These are phyloP conservation scores for Rhytidiadelphus loreus DNA, from an alignment of 225 moss, liverwort and hornwort genomes.

Conservation along the genomic window DNA sequence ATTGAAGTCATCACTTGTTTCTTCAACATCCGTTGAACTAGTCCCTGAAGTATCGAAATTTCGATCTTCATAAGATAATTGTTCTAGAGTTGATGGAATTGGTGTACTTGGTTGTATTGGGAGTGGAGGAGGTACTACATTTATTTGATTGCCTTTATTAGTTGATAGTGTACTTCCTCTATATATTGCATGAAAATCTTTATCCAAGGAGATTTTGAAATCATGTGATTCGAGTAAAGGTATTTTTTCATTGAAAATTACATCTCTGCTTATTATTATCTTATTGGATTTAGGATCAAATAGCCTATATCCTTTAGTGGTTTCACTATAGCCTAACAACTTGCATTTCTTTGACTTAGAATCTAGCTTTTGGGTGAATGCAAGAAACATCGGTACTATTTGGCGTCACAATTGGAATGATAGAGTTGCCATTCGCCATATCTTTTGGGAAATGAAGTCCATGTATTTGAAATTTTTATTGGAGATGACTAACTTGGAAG, in stretches of 20 bases:
- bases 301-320: background rate
- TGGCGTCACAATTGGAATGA: no score
- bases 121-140: no score
- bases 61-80: background rate
- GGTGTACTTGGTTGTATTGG: background rate
- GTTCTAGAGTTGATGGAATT: background rate
- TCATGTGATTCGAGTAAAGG: background rate
- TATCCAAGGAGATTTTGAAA: rapidly evolving
- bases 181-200: background rate
- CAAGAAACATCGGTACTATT: no score
- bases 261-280: background rate
- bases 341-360: background rate
- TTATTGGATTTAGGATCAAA: background rate
- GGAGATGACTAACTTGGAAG: no score
- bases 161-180: background rate
- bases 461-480: no score
- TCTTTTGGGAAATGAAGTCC: no score
- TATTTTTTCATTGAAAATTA: background rate
- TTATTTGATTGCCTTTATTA: background rate
- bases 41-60: background rate
- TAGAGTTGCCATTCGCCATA: no score
- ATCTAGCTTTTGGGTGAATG: no score
- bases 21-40: background rate
- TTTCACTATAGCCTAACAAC: background rate
- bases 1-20: background rate